Percentiles rank a stretch among this genome's conserved stretches.
Evolutionary conservation across 179 eudicot species (phyloP).

Genomic region (Carnegiea gigantea): DNA sequence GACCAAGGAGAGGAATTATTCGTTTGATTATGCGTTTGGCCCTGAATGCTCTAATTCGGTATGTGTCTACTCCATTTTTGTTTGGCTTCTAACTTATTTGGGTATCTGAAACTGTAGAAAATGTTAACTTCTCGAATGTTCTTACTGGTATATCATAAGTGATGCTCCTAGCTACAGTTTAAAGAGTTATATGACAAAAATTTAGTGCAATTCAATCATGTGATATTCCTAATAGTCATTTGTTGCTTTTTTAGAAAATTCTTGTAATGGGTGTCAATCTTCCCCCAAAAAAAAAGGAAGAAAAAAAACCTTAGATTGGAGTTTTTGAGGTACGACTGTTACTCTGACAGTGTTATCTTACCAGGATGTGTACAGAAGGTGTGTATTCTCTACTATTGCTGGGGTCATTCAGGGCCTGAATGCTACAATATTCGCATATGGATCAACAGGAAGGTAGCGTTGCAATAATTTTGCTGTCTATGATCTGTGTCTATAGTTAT

Average conservation of each 20-base stretch:
- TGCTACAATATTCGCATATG: slow-evolving; percentile 87
- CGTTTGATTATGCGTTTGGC: slow-evolving; percentile 77
- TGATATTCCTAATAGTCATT: neutral
- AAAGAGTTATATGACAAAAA: too few species aligned
- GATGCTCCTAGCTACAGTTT: too few species aligned
- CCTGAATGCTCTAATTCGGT: slow-evolving; percentile 61
- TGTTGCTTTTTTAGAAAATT: neutral
- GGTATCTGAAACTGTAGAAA: too few species aligned
- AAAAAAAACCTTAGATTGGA: neutral
- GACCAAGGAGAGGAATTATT: slow-evolving; percentile 59
- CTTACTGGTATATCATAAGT: too few species aligned
- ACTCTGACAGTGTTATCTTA: slow-evolving; percentile 18
- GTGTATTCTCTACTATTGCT: slow-evolving; percentile 57
- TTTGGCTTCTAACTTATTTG: too few species aligned
- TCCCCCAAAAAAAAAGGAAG: too few species aligned
- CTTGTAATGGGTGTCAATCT: neutral
- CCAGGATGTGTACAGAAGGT: slow-evolving; percentile 72
- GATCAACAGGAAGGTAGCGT: slow-evolving; percentile 80
- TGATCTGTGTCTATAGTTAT: slow-evolving; percentile 1
- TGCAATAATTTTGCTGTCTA: neutral
- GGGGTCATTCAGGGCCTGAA: slow-evolving; percentile 86
- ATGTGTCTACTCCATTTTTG: slow-evolving; percentile 16
- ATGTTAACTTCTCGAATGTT: too few species aligned
- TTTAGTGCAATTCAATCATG: neutral
- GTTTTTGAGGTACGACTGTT: slow-evolving; percentile 3